A percentile compares a stretch with the other conserved stretches of the same genome.
phyloP scores from a whole-genome alignment of 2,329 filamentous ascomycete genomes.

The Neonectria faginata region DNA sequence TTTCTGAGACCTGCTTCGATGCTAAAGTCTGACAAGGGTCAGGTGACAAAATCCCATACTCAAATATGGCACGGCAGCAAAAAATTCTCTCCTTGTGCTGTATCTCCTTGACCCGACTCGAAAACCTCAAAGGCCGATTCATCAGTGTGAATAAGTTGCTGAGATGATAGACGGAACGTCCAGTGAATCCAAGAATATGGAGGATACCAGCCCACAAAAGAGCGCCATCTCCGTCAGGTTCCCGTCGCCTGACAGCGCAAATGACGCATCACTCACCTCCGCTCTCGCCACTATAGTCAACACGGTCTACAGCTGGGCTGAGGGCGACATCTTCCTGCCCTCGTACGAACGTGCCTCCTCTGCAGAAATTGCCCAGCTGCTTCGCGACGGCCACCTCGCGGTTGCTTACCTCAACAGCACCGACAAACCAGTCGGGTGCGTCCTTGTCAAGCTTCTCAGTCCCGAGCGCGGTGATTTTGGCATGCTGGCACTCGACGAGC shows the following conservation, averaged over 20 bases:
- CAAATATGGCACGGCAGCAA: not conserved
- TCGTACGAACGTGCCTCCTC: constrained; percentile 44
- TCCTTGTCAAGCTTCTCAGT: constrained; percentile 41
- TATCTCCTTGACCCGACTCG: not conserved
- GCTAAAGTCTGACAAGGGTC: too few species aligned
- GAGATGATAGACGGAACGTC: not conserved
- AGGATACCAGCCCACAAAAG: not conserved
- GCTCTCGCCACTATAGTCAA: constrained; percentile 44
- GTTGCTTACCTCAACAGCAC: constrained; percentile 34
- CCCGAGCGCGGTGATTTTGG: constrained; percentile 42
- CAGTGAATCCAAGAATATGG: not conserved
- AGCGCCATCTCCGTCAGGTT: constrained; percentile 36
- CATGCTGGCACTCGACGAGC: constrained; percentile 45
- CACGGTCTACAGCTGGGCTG: constrained; percentile 41
- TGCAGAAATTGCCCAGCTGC: constrained; percentile 37
- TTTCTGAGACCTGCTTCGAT: too few species aligned
- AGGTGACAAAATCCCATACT: not conserved
- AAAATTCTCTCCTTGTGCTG: not conserved
- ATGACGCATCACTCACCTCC: constrained; percentile 32
- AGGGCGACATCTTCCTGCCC: constrained; percentile 43
- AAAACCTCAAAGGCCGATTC: too few species aligned
- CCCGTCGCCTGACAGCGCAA: constrained; percentile 31
- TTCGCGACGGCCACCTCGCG: constrained; percentile 41
- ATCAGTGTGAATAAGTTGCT: too few species aligned
- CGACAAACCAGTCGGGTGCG: constrained; percentile 42